These are phyloP conservation scores for Kodamaea neixiangensis DNA, from an alignment of 805 yeast genomes.

Conservation along the genomic window DNA sequence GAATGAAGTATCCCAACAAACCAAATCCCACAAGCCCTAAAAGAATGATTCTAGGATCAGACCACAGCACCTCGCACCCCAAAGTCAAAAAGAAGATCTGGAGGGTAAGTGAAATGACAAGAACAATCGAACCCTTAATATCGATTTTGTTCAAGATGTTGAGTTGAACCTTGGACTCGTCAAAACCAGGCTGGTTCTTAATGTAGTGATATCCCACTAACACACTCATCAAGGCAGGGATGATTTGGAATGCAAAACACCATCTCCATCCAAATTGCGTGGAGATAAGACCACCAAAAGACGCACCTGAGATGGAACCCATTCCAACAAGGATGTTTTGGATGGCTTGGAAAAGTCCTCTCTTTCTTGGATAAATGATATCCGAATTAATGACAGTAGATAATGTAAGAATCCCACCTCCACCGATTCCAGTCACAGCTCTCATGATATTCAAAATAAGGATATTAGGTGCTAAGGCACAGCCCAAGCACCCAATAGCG, in stretches of 20 bases:
- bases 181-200: constrained; percentile 28
- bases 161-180: constrained; percentile 3
- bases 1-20: constrained; percentile 16
- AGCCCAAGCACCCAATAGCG: constrained; percentile 38
- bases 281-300: constrained; percentile 59
- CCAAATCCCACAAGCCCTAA: constrained; percentile 16
- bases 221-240: constrained; percentile 48
- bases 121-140: constrained; percentile 30
- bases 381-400: constrained; percentile 43
- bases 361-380: constrained; percentile 33
- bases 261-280: constrained; percentile 64
- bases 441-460: constrained; percentile 31
- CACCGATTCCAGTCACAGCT: constrained; percentile 43
- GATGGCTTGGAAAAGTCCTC: constrained; percentile 43
- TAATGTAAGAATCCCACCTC: constrained; percentile 42
- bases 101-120: constrained; percentile 33
- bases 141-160: constrained; percentile 29
- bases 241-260: constrained; percentile 56
- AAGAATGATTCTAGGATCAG: constrained; percentile 13
- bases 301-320: constrained; percentile 67
- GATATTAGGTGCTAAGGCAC: constrained; percentile 31
- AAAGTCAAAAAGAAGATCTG: constrained; percentile 29
- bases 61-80: constrained; percentile 25
- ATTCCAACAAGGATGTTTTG: constrained; percentile 38
- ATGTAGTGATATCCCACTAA: constrained; percentile 29